Evolutionary conservation across 139 green algal species (phyloP).

Genomic region (Closterium sp.): DNA sequence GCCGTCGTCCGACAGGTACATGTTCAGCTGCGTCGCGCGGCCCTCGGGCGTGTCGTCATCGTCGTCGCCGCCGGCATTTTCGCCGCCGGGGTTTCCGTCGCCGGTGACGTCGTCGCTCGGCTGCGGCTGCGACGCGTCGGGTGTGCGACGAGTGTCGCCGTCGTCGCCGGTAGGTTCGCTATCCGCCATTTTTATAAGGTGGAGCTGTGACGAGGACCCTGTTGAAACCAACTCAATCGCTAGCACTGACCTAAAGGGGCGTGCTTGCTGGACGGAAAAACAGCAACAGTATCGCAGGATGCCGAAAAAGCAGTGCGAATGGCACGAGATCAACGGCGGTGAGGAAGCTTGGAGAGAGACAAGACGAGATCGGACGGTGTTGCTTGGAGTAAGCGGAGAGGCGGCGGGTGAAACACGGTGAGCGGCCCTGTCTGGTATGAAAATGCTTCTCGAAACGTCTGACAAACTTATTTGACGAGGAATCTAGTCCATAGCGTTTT

Average conservation of each 20-base stretch:
- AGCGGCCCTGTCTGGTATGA: too few relatives aligned
- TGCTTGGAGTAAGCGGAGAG: too few relatives aligned
- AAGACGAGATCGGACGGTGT: too few relatives aligned
- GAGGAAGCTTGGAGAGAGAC: too few relatives aligned
- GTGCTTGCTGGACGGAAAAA: too few relatives aligned
- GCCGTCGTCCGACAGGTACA: conserved; percentile 33
- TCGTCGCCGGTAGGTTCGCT: not conserved
- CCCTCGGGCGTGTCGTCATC: not conserved
- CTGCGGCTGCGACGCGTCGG: not conserved
- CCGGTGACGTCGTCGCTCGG: not conserved
- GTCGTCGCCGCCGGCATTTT: not conserved
- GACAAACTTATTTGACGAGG: too few relatives aligned
- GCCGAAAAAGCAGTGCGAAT: too few relatives aligned
- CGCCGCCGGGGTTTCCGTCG: not conserved
- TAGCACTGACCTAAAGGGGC: not conserved
- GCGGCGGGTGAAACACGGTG: too few relatives aligned
- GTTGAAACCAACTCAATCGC: not conserved
- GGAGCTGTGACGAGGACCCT: not conserved
- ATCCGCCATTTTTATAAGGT: not conserved
- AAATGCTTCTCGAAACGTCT: too few relatives aligned
- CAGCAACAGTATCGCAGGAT: too few relatives aligned
- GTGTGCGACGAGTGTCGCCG: not conserved
- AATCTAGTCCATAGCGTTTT: too few relatives aligned
- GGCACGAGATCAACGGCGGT: too few relatives aligned
- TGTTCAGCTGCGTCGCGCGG: not conserved